Base-by-base conservation (phyloP, 441 rosid genomes). In the Adansonia grandidieri region DNA sequence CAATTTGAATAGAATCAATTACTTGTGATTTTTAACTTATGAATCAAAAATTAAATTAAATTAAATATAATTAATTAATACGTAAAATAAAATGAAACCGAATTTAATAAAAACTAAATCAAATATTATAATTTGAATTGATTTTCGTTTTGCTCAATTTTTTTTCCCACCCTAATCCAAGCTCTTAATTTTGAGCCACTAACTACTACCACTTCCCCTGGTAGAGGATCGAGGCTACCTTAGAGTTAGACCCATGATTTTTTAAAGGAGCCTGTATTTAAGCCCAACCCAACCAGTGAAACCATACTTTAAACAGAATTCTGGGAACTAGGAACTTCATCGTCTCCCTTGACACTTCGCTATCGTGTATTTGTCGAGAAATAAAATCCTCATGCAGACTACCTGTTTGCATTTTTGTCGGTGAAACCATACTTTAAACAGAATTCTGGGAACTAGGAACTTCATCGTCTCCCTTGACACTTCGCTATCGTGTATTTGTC, bases 381-480 rank as follows among this genome's bases (percentile, higher is more conserved):
- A 28, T 28, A 28, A 28, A 28, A 28, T 28, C 3, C 24, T 47
- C 2, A 17, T 56, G 89, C 88, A 51, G 79, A 37, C 80, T 57
- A 88, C 10, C 1, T 85, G 93, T 89, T 85, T 67, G 94, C 79
- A 70, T 53, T 65, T 71, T 72, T 85, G 78, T 76, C 85, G 8
- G 22, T 60, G 64, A 20, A 60, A 1, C 22, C 37, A 9, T 10
- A 11, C 13, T 60, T 60, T 60, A 22, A 53, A 14, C 6, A n/a
- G 60, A 14, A 15, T 13, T 2, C 15, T 13, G 56, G 56, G 44
- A 40, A 40, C 44, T 40, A 4, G 32, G 32, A 28, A 50, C 15
- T 50, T 50, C 56, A 51, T 13, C n/a, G 56, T 13, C 56, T 28
- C 56, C 56, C 17, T 17, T 57, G 62, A 57, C 19, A 57, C 24